Evolutionary conservation across 2,329 filamentous ascomycete genomes (phyloP), one percentile per base, ranked within the genome.

Genomic region (Fusarium tricinctum): DNA sequence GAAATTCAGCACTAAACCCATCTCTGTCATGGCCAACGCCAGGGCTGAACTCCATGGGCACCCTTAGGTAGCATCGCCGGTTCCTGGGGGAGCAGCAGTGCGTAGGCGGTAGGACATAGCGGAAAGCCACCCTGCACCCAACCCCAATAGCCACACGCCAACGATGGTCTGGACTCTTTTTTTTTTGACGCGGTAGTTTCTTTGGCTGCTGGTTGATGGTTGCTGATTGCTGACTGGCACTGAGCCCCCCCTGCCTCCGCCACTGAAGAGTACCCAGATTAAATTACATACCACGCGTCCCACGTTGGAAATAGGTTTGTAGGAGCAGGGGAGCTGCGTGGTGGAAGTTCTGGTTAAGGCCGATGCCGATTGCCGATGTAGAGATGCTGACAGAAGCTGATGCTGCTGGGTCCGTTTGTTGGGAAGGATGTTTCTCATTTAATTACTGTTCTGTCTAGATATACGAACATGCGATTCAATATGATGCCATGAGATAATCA

Each of bases 61-160:
- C 17, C 8, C 10, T n/a, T 49, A n/a, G 42, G 44, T 44, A 32
- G 54, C 52, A 64, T 64, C 40, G 46, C 35, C 26, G 35, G 46
- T 39, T 63, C 58, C 58, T 69, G 70, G 66, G 66, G 66, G 39
- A 26, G 32, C 28, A 48, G 28, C 42, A 67, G 8, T 26, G 9
- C 8, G 26, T 10, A 26, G 26, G 66, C 66, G 51, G 30, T 51
- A 53, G 33, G 43, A 38, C 42, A 47, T 8, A n/a, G 35, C 28
- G 35, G 51, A 59, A 67, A 70, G 66, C 66, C 52, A 64, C 66
- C 66, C 35, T 23, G 49, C 52, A 64, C 62, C 30, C 20, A 52
- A 30, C 26, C 14, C 52, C 66, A 69, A 69, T 69, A 26, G 51
- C 48, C 66, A 42, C 26, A 54, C 66, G 66, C 66, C 49, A 58